These are phyloP conservation scores for Athelia sp. DNA, from an alignment of 1,284 basidiomycete species.

Conservation along the genomic window DNA sequence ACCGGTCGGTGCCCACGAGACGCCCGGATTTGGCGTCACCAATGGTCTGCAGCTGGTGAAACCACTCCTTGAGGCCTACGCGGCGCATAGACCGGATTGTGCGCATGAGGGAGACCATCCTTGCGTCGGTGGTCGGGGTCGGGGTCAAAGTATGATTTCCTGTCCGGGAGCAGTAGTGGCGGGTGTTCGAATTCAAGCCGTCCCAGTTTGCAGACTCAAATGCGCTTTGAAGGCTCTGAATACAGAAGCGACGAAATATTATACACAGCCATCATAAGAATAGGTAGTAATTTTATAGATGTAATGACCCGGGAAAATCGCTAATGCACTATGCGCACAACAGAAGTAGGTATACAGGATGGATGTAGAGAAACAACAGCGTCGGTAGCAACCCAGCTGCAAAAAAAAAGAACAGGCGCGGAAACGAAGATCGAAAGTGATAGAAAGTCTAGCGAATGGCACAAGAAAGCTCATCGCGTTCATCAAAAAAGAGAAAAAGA, in stretches of 20 bases:
- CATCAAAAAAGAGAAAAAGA: neutral
- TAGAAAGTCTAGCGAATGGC: neutral
- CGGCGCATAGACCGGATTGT: slow-evolving; percentile 72
- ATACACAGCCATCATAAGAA: too few relatives aligned
- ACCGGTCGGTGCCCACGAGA: slow-evolving; percentile 82
- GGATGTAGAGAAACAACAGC: neutral
- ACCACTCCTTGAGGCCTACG: slow-evolving; percentile 79
- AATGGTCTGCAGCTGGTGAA: slow-evolving; percentile 83
- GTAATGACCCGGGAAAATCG: neutral
- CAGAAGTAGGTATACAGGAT: neutral
- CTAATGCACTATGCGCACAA: neutral
- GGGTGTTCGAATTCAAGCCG: too few relatives aligned
- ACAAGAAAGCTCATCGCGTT: too few relatives aligned
- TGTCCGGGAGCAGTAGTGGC: too few relatives aligned
- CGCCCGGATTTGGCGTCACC: slow-evolving; percentile 86
- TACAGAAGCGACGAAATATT: too few relatives aligned
- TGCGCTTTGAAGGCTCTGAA: too few relatives aligned
- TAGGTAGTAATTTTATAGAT: neutral
- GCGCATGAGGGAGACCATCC: slow-evolving; percentile 71
- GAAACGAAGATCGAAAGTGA: neutral
- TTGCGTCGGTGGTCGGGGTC: slow-evolving; percentile 2
- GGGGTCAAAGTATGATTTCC: too few relatives aligned
- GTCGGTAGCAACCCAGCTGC: neutral
- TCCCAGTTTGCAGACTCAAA: too few relatives aligned
- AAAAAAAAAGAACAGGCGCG: neutral